These are phyloP conservation scores for Candida ipomoeae DNA, from an alignment of 805 yeast genomes.

Conservation along the genomic window DNA sequence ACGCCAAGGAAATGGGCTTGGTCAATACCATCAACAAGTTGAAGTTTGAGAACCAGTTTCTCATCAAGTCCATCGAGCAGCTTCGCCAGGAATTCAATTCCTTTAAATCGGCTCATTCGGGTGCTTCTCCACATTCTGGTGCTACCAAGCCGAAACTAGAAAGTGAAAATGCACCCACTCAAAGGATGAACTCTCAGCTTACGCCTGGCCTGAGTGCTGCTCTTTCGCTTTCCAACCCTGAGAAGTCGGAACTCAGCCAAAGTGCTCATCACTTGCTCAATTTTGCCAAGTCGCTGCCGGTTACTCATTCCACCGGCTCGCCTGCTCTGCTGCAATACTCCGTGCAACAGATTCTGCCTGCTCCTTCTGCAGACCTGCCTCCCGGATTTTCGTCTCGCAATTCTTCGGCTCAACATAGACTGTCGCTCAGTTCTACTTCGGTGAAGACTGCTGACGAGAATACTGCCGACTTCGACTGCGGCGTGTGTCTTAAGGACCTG, in stretches of 20 bases:
- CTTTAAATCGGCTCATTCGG: constrained; percentile 9
- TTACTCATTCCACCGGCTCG: constrained; percentile 11
- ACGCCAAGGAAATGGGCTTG: constrained; percentile 52
- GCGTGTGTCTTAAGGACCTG: constrained; percentile 63
- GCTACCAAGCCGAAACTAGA: not conserved
- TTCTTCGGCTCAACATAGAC: not conserved
- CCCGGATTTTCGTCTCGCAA: constrained; percentile 1
- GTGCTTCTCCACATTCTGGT: constrained; percentile 6
- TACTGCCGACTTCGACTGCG: constrained; percentile 45
- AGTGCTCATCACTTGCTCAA: constrained; percentile 20
- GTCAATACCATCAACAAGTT: constrained; percentile 49
- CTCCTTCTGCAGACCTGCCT: constrained; percentile 48
- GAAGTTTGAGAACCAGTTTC: constrained; percentile 41
- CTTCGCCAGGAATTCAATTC: constrained; percentile 31
- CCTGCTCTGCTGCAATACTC: constrained; percentile 31
- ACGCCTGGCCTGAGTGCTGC: not conserved
- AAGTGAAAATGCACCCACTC: not conserved
- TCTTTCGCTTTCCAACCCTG: constrained; percentile 3
- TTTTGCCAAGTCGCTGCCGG: constrained; percentile 19
- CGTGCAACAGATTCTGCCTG: constrained; percentile 50
- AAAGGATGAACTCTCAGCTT: not conserved
- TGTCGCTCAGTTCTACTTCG: not conserved
- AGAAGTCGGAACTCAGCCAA: constrained; percentile 15
- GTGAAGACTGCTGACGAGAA: not conserved
- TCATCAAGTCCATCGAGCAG: constrained; percentile 41